Percentiles rank a stretch among this genome's conserved stretches.
Conservation (phyloP, 176 grass and related monocot species). For the Chrysopogon serrulatus region DNA sequence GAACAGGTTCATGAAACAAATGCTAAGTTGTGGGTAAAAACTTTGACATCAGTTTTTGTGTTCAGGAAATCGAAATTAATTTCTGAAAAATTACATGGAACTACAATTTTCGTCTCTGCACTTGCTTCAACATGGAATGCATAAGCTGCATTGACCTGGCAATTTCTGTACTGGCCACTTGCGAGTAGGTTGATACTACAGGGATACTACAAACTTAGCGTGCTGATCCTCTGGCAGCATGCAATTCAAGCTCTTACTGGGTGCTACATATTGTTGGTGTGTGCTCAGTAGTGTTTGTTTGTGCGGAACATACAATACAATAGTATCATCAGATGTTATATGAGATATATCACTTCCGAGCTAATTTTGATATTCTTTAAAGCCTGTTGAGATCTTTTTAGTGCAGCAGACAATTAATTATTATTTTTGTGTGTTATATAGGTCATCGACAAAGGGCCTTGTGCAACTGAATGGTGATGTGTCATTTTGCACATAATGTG, state of each 20-base stretch:
- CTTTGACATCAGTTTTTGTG: background rate
- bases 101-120: background rate
- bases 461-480: background rate
- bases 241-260: background rate
- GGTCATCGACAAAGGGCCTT: background rate
- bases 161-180: background rate
- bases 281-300: background rate
- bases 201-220: background rate
- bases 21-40: background rate
- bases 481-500: background rate
- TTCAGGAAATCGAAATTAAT: slow-evolving; percentile 2
- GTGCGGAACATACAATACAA: background rate
- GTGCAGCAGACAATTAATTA: background rate
- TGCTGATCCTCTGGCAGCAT: background rate
- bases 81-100: background rate
- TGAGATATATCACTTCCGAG: background rate
- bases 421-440: background rate
- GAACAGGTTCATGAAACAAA: background rate
- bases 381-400: background rate
- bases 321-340: background rate
- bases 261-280: background rate
- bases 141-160: background rate
- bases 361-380: background rate
- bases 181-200: background rate
- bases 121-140: background rate